phyloP scores from a whole-genome alignment of 2,329 filamentous ascomycete genomes.

The Clarireedia monteithiana region DNA sequence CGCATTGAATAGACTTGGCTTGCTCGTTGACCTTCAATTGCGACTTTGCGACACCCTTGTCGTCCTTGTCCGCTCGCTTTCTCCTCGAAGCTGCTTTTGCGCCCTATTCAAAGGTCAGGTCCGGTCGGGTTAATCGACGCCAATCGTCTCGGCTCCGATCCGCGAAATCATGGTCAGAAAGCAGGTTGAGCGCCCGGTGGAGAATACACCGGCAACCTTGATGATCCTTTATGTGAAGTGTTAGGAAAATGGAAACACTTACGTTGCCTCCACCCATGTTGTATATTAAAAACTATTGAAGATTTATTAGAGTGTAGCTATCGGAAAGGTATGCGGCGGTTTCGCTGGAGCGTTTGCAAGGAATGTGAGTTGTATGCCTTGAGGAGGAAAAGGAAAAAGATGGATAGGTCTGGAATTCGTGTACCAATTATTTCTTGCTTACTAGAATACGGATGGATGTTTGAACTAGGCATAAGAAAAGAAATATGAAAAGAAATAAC shows the following conservation, averaged over 20 bases:
- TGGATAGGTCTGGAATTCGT: no score
- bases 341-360: no score
- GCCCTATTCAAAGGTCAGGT: slow-evolving; percentile 36
- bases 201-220: background rate
- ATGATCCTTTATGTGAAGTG: background rate
- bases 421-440: no score
- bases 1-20: slow-evolving; percentile 70
- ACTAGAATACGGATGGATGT: no score
- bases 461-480: no score
- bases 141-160: slow-evolving; percentile 2
- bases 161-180: background rate
- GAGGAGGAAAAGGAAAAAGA: no score
- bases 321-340: no score
- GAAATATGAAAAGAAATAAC: no score
- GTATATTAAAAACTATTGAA: background rate
- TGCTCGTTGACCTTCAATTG: slow-evolving; percentile 64
- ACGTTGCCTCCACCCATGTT: slow-evolving; percentile 16
- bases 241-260: background rate
- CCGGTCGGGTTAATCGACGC: background rate
- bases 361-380: no score
- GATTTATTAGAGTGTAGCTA: no score
- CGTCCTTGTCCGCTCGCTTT: slow-evolving; percentile 50
- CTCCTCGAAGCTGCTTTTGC: slow-evolving; percentile 55
- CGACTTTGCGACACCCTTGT: slow-evolving; percentile 46
- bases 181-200: background rate